Evolutionary conservation across 768 basidiomycete species (phyloP).

Genomic region (Collybiopsis luxurians): DNA sequence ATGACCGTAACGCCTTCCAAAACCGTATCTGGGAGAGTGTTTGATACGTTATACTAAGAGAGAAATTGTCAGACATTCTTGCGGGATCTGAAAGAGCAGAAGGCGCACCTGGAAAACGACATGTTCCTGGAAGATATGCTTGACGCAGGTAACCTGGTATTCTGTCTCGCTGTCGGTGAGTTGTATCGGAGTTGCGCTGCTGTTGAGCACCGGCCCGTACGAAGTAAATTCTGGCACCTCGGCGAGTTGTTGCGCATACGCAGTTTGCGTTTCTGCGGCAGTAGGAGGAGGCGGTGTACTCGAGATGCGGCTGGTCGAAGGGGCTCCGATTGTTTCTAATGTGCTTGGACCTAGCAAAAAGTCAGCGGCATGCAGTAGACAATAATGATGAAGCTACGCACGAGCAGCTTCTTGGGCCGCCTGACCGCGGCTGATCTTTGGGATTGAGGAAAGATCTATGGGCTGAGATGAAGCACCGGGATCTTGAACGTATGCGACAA

Average conservation of each 20-base stretch:
- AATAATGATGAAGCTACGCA: constrained; percentile 34
- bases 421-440: constrained; percentile 93
- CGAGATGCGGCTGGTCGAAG: constrained; percentile 53
- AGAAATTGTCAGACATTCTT: constrained; percentile 3
- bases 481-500: constrained; percentile 93
- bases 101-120: constrained; percentile 89
- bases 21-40: constrained; percentile 94
- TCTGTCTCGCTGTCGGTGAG: constrained; percentile 98
- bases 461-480: constrained; percentile 63
- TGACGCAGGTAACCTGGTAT: constrained; percentile 95
- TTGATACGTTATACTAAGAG: constrained; percentile 90
- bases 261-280: constrained; percentile 84
- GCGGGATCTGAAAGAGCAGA: neutral
- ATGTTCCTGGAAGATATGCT: constrained; percentile 95
- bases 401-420: constrained; percentile 86
- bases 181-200: constrained; percentile 72
- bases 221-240: constrained; percentile 82
- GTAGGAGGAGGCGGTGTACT: constrained; percentile 73
- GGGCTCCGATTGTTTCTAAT: constrained; percentile 80
- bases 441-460: constrained; percentile 82
- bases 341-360: constrained; percentile 70
- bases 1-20: constrained; percentile 92
- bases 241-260: constrained; percentile 81
- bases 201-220: constrained; percentile 88
- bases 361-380: neutral